Conservation (phyloP, 371 early-diverging fungal species). For the Lichtheimia ornata region DNA sequence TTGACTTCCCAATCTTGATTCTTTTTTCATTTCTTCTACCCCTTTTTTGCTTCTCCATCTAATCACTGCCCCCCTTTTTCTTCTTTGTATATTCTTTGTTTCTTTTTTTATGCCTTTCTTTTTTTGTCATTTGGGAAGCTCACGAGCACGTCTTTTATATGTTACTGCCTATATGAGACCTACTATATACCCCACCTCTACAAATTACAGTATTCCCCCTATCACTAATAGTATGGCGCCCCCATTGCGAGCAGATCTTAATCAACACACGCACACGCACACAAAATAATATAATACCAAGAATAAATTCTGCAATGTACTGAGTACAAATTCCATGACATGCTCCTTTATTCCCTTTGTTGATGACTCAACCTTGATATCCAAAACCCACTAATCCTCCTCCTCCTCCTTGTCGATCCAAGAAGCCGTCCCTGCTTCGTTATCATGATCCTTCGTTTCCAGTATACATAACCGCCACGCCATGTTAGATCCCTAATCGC, state of each 20-base stretch:
- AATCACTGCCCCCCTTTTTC: background rate
- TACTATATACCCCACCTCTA: background rate
- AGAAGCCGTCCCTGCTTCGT: too few species aligned
- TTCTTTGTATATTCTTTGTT: background rate
- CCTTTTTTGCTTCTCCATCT: background rate
- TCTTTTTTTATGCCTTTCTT: background rate
- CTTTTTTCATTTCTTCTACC: background rate
- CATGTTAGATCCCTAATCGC: background rate
- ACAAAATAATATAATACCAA: background rate
- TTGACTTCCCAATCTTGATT: too few species aligned
- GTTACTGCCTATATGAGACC: too few species aligned
- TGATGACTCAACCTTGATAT: too few species aligned
- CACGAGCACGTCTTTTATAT: too few species aligned
- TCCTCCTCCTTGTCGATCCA: too few species aligned
- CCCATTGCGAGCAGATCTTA: slow-evolving; percentile 11
- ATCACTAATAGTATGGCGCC: slow-evolving; percentile 3
- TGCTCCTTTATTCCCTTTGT: too few species aligned
- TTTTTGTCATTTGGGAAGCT: background rate
- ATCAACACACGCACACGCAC: slow-evolving; percentile 5
- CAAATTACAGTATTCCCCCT: background rate
- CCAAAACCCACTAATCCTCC: too few species aligned
- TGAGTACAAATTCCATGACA: background rate
- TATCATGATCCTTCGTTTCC: too few species aligned
- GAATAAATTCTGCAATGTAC: background rate
- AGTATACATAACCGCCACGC: too few species aligned